Evolutionary conservation across 2,329 filamentous ascomycete genomes (phyloP), one percentile per base, ranked within the genome.

Genomic region (Alternaria sp.): DNA sequence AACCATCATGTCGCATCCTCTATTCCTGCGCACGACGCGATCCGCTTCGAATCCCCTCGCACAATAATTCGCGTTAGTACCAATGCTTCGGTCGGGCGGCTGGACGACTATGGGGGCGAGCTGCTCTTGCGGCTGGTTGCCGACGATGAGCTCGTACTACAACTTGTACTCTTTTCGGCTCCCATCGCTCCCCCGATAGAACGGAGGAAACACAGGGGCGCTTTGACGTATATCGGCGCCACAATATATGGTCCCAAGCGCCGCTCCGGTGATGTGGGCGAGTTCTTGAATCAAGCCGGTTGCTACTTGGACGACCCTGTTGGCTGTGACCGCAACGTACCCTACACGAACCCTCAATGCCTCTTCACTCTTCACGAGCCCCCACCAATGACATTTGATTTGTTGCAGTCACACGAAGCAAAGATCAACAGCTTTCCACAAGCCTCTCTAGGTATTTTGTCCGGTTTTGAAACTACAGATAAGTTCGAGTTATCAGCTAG

Each of bases 331-430:
- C 30, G 53, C 5, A 67, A 69, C 26, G 63, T 68, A 6, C 65
- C 59, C 15, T 69, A 68, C 23, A 20, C 44, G 25, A 68, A 69
- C 20, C 67, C 63, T 45, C 68, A 68, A 30, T 53, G 61, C 3
- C 41, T 70, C 0, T 61, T 37, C 11, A 55, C 8, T 47, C 28
- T 41, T 58, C 46, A 15, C 9, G 33, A 53, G 15, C 2, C 3
- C 5, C 20, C 20, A 6, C 44, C 26, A 4, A 47, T 47, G 44
- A 49, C 55, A 0, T 49, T 49, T 12, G 43, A 46, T 3, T 10
- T 57, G 2, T 6, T 6, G 7, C 37, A 20, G 25, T 18, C 18
- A 0, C 41, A 28, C 5, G 2, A 46, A 21, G 2, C 12, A 23
- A 5, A 55, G 3, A 23, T 44, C 15, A 4, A 55, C 25, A 12